Evolutionary conservation across 164 flowering plant species (phyloP), one percentile per base, ranked within the genome.

Genomic region (Vitis riparia): DNA sequence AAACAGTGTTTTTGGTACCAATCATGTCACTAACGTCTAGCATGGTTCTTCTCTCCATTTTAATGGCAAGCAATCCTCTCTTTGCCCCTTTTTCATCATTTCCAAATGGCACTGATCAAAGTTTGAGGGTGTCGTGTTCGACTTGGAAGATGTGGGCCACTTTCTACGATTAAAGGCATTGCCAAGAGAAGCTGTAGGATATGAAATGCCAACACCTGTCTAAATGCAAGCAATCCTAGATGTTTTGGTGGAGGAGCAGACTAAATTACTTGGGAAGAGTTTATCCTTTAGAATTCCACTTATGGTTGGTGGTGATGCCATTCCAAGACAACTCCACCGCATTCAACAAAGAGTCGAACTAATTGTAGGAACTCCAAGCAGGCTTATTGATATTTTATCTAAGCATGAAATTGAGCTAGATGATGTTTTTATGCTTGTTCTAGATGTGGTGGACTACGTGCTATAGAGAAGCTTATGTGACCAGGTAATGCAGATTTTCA

Each of bases 381-480:
- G 99, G 80, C 92, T 94, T 8, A 87, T 91, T 65, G 97, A 94
- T 81, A 82, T 94, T 52, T 78, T 94, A 75, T 73, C 81, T 13
- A 94, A 92, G 79, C 86, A 94, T 72, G 90, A 94, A 6, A 75
- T 94, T 57, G 86, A 85, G 60, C 74, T 94, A 37, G 89, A 87
- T 69, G 86, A 80, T 65, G 77, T 94, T 23, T 79, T 71, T n/a
- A 71, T 83, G 51, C 70, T 94, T 50, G 95, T 89, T 56, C 66
- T 94, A 65, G 98, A 94, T 79, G 98, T 92, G 85, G 94, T 92
- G 55, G 99, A 94, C 77, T 87, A 89, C 81, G 87, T 94, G 97
- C 91, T 94, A n/a, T 80, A 92, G 63, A 87, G 81, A 73, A 97
- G 99, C 61, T 94, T 94, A 66, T 81, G 82, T 9, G 97, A 90